Percentiles rank a stretch among this genome's conserved stretches.
Conservation (phyloP, 2,329 filamentous ascomycete species). For the Diaporthe destruens region DNA sequence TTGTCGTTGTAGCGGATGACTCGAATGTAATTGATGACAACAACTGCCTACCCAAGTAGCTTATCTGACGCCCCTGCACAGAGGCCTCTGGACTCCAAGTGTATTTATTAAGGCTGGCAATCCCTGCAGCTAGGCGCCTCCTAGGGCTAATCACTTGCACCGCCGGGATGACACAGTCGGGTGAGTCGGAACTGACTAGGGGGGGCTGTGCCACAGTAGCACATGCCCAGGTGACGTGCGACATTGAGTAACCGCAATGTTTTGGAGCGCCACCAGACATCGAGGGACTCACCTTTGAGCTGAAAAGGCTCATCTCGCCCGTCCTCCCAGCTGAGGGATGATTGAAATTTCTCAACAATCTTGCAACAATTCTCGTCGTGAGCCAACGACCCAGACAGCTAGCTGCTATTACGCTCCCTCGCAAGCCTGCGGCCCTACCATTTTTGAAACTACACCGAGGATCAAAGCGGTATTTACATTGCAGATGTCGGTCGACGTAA, state of each 20-base stretch:
- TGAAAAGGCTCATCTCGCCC: neutral
- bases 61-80: neutral
- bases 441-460: constrained; percentile 14
- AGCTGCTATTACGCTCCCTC: too few species aligned
- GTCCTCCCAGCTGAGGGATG: neutral
- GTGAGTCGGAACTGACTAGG: neutral
- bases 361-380: neutral
- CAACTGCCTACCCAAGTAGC: neutral
- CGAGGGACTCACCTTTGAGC: neutral
- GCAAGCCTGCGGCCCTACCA: neutral
- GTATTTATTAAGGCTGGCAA: constrained; percentile 25
- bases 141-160: neutral
- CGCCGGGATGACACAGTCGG: constrained; percentile 6
- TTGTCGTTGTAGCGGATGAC: neutral
- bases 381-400: neutral
- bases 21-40: neutral
- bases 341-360: neutral
- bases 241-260: neutral
- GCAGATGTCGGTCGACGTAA: neutral
- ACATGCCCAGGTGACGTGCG: constrained; percentile 5
- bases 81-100: constrained; percentile 24
- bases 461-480: neutral
- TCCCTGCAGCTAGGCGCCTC: constrained; percentile 15
- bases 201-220: constrained; percentile 13
- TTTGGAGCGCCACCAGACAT: constrained; percentile 1